Base-by-base conservation (phyloP, 140 eudicot genomes). In the Flaveria floridana region DNA sequence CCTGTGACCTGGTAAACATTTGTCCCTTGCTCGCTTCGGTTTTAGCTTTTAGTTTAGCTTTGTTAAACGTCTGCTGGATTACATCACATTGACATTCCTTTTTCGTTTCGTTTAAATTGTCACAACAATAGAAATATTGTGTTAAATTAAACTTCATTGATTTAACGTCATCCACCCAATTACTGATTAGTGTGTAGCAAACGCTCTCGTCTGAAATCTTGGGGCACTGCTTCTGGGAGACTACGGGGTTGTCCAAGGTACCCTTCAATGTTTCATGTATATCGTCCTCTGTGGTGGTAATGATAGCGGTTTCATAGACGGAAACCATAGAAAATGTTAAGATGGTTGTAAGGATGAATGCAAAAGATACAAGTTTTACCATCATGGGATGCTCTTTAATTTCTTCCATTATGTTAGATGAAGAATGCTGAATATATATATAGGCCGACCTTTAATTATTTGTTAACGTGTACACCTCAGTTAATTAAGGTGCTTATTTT, bases 51-150 rank as follows among this genome's bases (percentile, higher is more conserved):
- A 13, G 6, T 25, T 41, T 57, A 9, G 62, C 70, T 44, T 74
- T 12, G 0, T 61, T 21, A 6, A 15, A 44, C 30, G 14, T 68
- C 9, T 74, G 1, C 5, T 74, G 61, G 62, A 74, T 74, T 4
- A 30, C 71, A 39, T 57, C 18, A 11, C 77, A 57, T 41, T 20
- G 71, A 39, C 78, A 74, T 30, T 62, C 48, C 11, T 8, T 39
- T 2, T 2, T 23, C 7, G 46, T 18, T 6, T 59, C 0, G 13
- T 25, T 46, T 3, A 74, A 48, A 28, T 44, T 28, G 13, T 1
- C 61, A 20, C 78, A 74, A 6, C 78, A 74, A 9, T 44, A 46
- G 44, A 73, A 58, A 26, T 21, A 1, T 9, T 56, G 42, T n/a
- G 42, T 23, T 2, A 3, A 6, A 10, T 16, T 12, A 2, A 3